Percentiles rank a stretch among this genome's conserved stretches.
Evolutionary conservation across 768 basidiomycete species (phyloP).

Genomic region (Termitomyces sp.): DNA sequence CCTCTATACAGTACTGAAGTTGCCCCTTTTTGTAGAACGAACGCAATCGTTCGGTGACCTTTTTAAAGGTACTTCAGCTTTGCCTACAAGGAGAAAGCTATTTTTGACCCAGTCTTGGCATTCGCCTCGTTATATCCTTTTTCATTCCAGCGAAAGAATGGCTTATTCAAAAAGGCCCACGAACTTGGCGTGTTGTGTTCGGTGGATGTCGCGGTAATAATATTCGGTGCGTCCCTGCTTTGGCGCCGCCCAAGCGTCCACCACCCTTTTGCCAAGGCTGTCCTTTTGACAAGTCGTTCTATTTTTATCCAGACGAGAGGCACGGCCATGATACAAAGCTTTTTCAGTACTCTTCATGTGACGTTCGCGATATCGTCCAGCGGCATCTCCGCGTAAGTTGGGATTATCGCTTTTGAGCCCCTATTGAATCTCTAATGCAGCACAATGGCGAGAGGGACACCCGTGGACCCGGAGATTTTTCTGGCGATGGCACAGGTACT

Average conservation of each 20-base stretch:
- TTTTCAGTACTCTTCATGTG: constrained; percentile 67
- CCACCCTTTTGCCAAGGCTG: constrained; percentile 12
- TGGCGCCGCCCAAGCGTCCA: neutral
- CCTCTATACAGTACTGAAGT: neutral
- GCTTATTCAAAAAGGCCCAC: constrained; percentile 17
- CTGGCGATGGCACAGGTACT: constrained; percentile 15
- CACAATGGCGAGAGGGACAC: constrained; percentile 34
- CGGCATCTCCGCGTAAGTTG: constrained; percentile 46
- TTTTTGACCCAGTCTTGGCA: constrained; percentile 19
- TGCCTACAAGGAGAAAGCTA: constrained; percentile 15
- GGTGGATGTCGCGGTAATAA: constrained; percentile 15
- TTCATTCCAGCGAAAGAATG: constrained; percentile 14
- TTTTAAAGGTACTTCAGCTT: constrained; percentile 13
- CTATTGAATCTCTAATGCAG: constrained; percentile 15
- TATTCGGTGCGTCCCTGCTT: constrained; percentile 9
- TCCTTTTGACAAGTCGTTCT: constrained; percentile 10
- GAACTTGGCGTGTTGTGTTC: constrained; percentile 16
- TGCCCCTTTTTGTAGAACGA: constrained; percentile 9
- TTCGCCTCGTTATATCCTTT: constrained; percentile 7
- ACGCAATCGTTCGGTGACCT: constrained; percentile 18
- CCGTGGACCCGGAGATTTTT: constrained; percentile 32
- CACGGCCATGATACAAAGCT: constrained; percentile 57
- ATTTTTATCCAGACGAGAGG: constrained; percentile 20
- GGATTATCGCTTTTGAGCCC: neutral
- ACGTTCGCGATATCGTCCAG: constrained; percentile 56